Evolutionary conservation across 768 basidiomycete genomes (phyloP).

Genomic region (Boletus coccyginus): DNA sequence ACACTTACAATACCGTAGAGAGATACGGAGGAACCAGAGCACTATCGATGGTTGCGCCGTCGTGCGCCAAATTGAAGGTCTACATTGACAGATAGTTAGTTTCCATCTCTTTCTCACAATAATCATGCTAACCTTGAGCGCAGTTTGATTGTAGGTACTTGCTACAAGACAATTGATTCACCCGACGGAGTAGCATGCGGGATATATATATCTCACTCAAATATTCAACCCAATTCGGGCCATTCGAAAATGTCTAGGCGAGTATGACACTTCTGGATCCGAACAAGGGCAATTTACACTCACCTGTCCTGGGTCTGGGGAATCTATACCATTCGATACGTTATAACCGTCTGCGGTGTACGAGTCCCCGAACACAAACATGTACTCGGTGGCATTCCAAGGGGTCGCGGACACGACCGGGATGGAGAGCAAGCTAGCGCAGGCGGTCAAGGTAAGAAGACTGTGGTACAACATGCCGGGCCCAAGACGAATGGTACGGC

Average conservation of each 20-base stretch:
- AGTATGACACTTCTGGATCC: not conserved
- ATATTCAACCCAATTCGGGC: conserved; percentile 60
- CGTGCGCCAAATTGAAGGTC: conserved; percentile 66
- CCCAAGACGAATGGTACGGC: not conserved
- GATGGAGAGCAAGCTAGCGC: conserved; percentile 4
- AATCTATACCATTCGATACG: conserved; percentile 54
- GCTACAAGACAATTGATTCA: conserved; percentile 30
- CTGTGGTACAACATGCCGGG: conserved; percentile 11
- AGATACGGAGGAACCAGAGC: conserved; percentile 52
- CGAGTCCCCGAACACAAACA: conserved; percentile 64
- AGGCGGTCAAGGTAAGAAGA: conserved; percentile 1
- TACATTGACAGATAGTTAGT: conserved; percentile 19
- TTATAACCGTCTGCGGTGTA: conserved; percentile 62
- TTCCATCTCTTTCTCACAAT: not conserved
- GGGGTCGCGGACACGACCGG: conserved; percentile 28
- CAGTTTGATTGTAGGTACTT: conserved; percentile 53
- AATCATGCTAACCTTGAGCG: conserved; percentile 39
- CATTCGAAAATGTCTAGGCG: conserved; percentile 54
- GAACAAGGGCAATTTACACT: conserved; percentile 14
- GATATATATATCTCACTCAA: conserved; percentile 38
- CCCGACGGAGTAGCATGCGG: not conserved
- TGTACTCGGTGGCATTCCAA: conserved; percentile 52
- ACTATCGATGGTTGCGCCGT: conserved; percentile 64
- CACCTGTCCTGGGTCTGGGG: conserved; percentile 51
- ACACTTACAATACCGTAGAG: conserved; percentile 51